A percentile compares a stretch with the other conserved stretches of the same genome.
These are phyloP conservation scores for Sordariomycetes sp. DNA, from an alignment of 2,329 filamentous ascomycete species.

Conservation along the genomic window DNA sequence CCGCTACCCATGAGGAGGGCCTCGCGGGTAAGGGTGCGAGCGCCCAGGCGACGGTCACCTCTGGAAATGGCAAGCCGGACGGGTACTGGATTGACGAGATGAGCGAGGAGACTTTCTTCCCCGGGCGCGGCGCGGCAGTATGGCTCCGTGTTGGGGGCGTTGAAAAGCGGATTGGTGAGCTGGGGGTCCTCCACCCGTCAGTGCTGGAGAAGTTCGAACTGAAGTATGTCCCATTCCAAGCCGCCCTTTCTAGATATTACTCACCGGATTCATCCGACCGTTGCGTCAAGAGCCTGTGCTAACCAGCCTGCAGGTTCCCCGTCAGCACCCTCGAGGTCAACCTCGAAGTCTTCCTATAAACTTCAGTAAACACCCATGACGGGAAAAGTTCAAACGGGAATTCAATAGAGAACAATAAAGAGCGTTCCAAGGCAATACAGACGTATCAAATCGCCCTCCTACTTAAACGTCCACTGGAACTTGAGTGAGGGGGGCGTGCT, in stretches of 20 bases:
- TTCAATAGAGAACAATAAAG: neutral
- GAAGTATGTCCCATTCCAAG: slow-evolving; percentile 37
- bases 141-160: slow-evolving; percentile 66
- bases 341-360: slow-evolving; percentile 79
- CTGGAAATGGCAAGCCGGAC: slow-evolving; percentile 41
- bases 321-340: slow-evolving; percentile 93
- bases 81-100: slow-evolving; percentile 94
- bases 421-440: neutral
- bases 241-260: neutral
- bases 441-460: neutral
- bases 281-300: slow-evolving; percentile 10
- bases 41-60: neutral
- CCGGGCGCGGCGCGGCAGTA: slow-evolving; percentile 78
- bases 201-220: slow-evolving; percentile 92
- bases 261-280: slow-evolving; percentile 2
- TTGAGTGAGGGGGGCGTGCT: neutral
- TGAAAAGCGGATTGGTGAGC: slow-evolving; percentile 69
- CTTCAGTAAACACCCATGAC: slow-evolving; percentile 6
- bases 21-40: slow-evolving; percentile 29
- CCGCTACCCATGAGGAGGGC: slow-evolving; percentile 67
- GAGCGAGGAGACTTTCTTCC: slow-evolving; percentile 84
- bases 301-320: slow-evolving; percentile 54
- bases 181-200: slow-evolving; percentile 87
- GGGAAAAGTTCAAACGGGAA: neutral
- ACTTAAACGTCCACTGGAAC: neutral